Evolutionary conservation across 805 yeast genomes (phyloP), one percentile per base, ranked within the genome.

Genomic region (Ogataea populi-albae): DNA sequence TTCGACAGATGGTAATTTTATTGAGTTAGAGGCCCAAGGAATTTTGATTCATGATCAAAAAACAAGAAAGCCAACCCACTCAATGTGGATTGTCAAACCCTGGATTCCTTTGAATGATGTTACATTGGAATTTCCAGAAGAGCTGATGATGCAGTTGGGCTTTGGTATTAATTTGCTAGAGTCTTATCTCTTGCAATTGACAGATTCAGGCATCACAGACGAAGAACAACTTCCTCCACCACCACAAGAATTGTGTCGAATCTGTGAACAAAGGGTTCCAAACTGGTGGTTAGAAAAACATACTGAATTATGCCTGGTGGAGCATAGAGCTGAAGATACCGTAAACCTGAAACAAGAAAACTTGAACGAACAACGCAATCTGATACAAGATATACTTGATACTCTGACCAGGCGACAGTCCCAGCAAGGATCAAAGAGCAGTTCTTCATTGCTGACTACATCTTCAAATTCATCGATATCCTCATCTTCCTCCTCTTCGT

Each of bases 251-350:
- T 64, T 93, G 21, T 93, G 99, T 59, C 73, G 96, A 31, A 88
- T 93, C 18, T 93, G 99, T 61, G 99, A 93, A 54, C 78, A 79
- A 20, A 74, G 74, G 31, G 79, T 88, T n/a, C 96, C 95, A 4
- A 84, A 88, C 4, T 93, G 98, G 98, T 93, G 95, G 83, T 68
- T 93, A 25, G 98, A 91, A 50, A 73, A 81, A 32, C 99, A 93
- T 61, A 81, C 91, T 1, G 93, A 88, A 52, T 64, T 85, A 30
- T 93, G 99, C 51, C 68, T 85, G 19, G 74, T 86, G 23, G 97
- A 89, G 57, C 95, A 88, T 61, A 74, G 79, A 50, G 75, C 84
- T 8, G 88, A 81, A 52, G 88, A 87, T 47, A 79, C 80, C 22
- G 77, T 91, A 7, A 86, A 83, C 52, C 48, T 69, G 23, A 66